Evolutionary conservation across 176 grass and related monocot genomes (phyloP), one percentile per base, ranked within the genome.

Genomic region (Rhynchospora breviuscula): DNA sequence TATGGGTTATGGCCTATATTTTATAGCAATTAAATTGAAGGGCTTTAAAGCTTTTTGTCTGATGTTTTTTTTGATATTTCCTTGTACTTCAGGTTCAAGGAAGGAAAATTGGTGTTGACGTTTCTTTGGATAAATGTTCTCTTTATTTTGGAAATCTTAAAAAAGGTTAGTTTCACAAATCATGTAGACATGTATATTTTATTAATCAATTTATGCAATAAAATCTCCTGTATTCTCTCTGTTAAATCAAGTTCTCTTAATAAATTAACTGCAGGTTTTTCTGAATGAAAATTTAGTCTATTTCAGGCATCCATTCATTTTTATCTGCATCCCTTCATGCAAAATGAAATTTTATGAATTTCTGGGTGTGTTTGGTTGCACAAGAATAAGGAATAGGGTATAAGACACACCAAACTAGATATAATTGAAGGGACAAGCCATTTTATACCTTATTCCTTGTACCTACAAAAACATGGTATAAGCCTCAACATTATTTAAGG

Each of bases 141-240:
- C 72, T 97, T 57, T 97, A 93, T 85, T 90, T 97, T 93, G 94
- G 94, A 84, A 97, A 93, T 87, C 91, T 97, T 87, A 79, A 81
- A 66, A 97, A 93, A 91, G 84, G 91, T 97, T 86, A 91, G 80
- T 19, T 83, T 59, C 35, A 59, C 11, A 18, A 7, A 62, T 83
- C 12, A 81, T 86, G 35, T 51, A 87, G 13, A 10, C 45, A 74
- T 17, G 2, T 74, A 25, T 74, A 23, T 13, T 59, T 53, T 53
- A 53, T 76, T 76, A 29, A 10, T 49, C 22, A 73, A 10, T 49
- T 76, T 19, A 52, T 53, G 48, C 70, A 74, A 51, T 25, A 51
- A 75, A 2, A 53, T 53, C 47, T 51, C 22, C 71, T 75, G 23
- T 53, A 15, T 75, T 53, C 5, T 33, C n/a, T 48, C 47, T 40